These are phyloP conservation scores for Talaromyces marneffei DNA, from an alignment of 2,329 filamentous ascomycete species.

Conservation along the genomic window DNA sequence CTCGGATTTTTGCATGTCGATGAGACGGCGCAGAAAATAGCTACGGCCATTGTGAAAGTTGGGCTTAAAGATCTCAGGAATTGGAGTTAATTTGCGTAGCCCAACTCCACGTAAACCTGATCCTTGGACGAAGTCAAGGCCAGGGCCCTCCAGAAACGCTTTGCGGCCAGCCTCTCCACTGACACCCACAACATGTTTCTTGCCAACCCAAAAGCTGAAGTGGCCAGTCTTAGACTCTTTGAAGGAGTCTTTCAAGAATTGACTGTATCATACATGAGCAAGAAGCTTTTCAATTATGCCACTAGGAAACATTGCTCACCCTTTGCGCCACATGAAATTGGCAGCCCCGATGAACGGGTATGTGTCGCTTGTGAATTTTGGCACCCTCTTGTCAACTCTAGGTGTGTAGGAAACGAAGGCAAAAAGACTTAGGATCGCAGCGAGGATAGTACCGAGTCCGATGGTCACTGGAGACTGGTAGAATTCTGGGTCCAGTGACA, in stretches of 20 bases:
- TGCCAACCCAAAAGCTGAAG: conserved; percentile 11
- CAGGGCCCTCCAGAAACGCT: conserved; percentile 1
- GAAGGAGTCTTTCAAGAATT: conserved; percentile 1
- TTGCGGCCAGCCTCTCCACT: conserved; percentile 7
- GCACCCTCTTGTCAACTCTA: not conserved
- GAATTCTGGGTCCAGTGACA: not conserved
- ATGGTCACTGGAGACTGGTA: not conserved
- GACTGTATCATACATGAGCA: not conserved
- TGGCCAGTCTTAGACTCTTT: not conserved
- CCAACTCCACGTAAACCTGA: not conserved
- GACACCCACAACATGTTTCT: conserved; percentile 6
- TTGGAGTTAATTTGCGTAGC: not conserved
- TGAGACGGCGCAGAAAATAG: not conserved
- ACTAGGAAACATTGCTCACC: not conserved
- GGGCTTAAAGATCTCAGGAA: conserved; percentile 1
- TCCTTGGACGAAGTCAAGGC: not conserved
- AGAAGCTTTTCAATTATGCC: not conserved
- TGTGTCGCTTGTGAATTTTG: conserved; percentile 5
- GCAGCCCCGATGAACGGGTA: conserved; percentile 1
- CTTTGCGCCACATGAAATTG: conserved; percentile 6
- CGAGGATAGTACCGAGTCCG: not conserved
- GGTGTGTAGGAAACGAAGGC: conserved; percentile 4
- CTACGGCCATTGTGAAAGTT: not conserved
- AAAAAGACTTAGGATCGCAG: not conserved
- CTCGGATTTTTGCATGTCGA: not conserved